Base-by-base conservation (phyloP, 768 basidiomycete genomes). In the Russula brevipes region DNA sequence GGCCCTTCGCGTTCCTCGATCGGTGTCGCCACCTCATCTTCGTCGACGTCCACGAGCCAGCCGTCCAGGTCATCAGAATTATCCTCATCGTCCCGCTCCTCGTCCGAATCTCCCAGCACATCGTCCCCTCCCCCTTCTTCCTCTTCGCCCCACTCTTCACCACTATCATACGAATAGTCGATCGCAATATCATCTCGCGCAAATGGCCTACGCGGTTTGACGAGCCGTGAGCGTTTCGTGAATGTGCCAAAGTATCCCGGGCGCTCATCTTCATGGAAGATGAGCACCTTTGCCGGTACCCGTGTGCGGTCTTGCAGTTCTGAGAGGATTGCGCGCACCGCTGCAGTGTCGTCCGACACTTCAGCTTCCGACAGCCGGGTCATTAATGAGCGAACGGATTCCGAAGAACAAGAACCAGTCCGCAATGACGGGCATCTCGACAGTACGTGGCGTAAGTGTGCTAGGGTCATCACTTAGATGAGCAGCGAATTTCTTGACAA, bases 211-310 rank as follows among this genome's bases (percentile, higher is more conserved):
- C 97, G 85, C 2, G 94, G 87, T 0, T 93, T 88, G 63, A 98
- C 85, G 39, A 84, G 74, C 17, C 79, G 79, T 14, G 94, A 95
- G 63, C 79, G 84, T 58, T 88, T 86, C 8, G 94, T 94, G 88
- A 91, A 98, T 6, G 97, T 98, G 24, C 95, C 96, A 69, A 86
- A 88, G 74, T 96, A 98, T 1, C 94, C 94, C 12, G 97, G 96
- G 53, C 97, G 85, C 0, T 82, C 80, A 72, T 98, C 93, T 61
- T 88, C 87, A 16, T 79, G 75, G 73, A 97, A 98, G 62, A 91
- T 86, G 45, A 98, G 78, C 3, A 86, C 84, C 75, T 97, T 98
- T 54, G 86, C 83, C 0, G 88, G 88, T 51, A 93, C 77, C 31
- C 77, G 69, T 5, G 72, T 73, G 12, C 88, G 84, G 64, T 94